Evolutionary conservation across 176 grass and related monocot genomes (phyloP).

Genomic region (Musa schizocarpa): DNA sequence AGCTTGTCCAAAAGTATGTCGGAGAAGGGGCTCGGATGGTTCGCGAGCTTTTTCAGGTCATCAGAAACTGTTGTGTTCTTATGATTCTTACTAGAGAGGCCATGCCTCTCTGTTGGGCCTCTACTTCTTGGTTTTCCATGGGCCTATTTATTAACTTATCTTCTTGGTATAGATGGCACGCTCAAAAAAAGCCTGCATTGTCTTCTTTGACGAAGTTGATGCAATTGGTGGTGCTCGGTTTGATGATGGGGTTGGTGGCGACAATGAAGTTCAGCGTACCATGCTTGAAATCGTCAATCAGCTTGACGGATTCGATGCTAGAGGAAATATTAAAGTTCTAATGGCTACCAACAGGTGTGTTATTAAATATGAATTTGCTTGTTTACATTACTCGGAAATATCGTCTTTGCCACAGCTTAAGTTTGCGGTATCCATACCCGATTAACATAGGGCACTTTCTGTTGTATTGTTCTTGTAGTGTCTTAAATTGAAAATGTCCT

Average conservation of each 20-base stretch:
- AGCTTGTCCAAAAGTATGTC: constrained; percentile 86
- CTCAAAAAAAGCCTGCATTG: constrained; percentile 93
- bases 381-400: neutral
- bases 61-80: neutral
- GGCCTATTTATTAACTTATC: neutral
- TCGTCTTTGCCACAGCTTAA: neutral
- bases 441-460: neutral
- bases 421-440: neutral
- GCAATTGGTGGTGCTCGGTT: constrained; percentile 96
- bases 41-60: constrained; percentile 81
- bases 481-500: no score
- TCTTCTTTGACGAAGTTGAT: constrained; percentile 97
- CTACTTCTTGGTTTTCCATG: neutral
- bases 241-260: constrained; percentile 83
- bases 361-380: neutral
- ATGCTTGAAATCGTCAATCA: constrained; percentile 99
- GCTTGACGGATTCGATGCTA: constrained; percentile 88
- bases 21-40: constrained; percentile 90
- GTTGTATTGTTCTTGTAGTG: no score
- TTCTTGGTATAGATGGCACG: constrained; percentile 64
- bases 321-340: constrained; percentile 96
- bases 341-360: constrained; percentile 94
- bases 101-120: no score
- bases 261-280: constrained; percentile 85
- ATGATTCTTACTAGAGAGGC: neutral